These are phyloP conservation scores for Heimioporus sp. DNA, from an alignment of 768 basidiomycete species.

Conservation along the genomic window DNA sequence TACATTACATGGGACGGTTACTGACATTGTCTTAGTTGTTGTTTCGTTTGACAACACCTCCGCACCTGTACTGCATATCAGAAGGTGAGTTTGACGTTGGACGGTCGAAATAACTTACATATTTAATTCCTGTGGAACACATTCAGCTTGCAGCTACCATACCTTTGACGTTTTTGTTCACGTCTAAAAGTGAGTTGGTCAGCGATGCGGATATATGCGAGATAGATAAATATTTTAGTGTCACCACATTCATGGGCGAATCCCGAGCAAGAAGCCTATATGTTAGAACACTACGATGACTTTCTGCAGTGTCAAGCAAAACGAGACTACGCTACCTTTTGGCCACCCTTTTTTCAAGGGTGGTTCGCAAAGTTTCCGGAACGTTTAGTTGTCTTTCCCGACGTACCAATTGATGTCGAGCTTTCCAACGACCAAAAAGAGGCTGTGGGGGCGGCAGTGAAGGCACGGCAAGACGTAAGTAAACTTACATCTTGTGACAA, in stretches of 20 bases:
- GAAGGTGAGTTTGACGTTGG: too few species aligned
- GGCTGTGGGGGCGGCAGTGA: background rate
- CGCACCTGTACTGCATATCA: too few species aligned
- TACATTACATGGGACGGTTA: too few species aligned
- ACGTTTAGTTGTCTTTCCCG: background rate
- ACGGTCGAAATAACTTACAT: too few species aligned
- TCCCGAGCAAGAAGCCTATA: background rate
- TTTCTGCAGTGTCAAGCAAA: background rate
- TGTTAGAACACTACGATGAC: background rate
- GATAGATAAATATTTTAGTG: too few species aligned
- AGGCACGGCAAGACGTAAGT: background rate
- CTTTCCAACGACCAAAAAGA: background rate
- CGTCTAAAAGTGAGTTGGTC: too few species aligned
- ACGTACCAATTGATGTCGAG: background rate
- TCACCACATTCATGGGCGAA: background rate
- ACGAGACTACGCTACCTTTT: background rate
- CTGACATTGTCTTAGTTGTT: too few species aligned
- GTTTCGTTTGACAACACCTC: too few species aligned
- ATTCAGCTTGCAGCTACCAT: too few species aligned
- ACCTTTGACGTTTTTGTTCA: too few species aligned
- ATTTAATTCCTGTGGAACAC: too few species aligned
- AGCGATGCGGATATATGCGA: too few species aligned
- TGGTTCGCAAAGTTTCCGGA: background rate
- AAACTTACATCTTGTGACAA: background rate
- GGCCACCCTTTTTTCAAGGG: background rate